Conservation (phyloP, 257 asterid species). For the Plantago ovata region DNA sequence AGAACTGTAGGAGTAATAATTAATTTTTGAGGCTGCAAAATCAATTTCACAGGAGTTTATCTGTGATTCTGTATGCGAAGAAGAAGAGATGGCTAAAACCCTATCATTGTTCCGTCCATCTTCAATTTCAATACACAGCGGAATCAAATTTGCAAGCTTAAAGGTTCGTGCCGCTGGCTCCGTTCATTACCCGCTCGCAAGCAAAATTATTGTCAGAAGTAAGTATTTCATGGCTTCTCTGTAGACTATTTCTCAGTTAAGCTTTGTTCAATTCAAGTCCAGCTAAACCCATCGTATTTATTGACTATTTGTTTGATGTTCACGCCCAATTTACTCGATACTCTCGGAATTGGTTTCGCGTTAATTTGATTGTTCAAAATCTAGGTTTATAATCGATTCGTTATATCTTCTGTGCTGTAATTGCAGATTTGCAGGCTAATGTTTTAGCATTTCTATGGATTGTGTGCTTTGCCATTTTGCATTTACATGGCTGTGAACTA, state of each 20-base stretch:
- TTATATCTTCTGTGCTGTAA: neutral
- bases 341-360: neutral
- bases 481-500: neutral
- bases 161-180: slow-evolving; percentile 26
- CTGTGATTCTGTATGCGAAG: too few relatives aligned
- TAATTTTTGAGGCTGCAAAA: too few relatives aligned
- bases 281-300: too few relatives aligned
- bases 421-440: neutral
- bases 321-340: neutral
- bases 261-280: neutral
- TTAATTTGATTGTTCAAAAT: too few relatives aligned
- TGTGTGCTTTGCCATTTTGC: neutral
- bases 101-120: slow-evolving; percentile 22
- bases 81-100: slow-evolving; percentile 20
- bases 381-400: too few relatives aligned
- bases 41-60: too few relatives aligned
- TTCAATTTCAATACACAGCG: slow-evolving; percentile 11
- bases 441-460: neutral
- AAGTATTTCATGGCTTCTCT: slow-evolving; percentile 20
- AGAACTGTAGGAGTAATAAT: too few relatives aligned
- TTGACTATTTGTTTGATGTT: neutral
- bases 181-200: slow-evolving; percentile 52
- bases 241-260: neutral
- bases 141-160: slow-evolving; percentile 8
- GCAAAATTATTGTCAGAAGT: slow-evolving; percentile 58